Percentiles rank a stretch among this genome's conserved stretches.
These are phyloP conservation scores for Lumnitzera racemosa DNA, from an alignment of 345 rosid species.

Conservation along the genomic window DNA sequence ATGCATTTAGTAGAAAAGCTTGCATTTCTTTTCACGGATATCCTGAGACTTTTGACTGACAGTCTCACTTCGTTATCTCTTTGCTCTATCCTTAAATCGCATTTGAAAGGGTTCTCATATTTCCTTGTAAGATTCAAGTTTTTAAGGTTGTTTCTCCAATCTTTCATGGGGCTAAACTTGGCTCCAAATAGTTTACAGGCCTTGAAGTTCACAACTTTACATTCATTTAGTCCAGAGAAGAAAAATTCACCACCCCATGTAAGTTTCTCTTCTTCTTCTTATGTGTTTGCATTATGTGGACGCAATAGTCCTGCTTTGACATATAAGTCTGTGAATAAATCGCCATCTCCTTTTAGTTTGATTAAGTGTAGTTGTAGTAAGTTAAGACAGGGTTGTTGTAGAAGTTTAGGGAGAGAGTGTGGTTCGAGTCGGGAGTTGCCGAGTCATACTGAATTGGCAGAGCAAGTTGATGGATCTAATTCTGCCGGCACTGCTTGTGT, in stretches of 20 bases:
- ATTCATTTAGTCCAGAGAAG: slow-evolving; percentile 1
- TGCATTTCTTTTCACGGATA: slow-evolving; percentile 5
- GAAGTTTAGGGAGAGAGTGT: slow-evolving; percentile 9
- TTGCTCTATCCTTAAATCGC: neutral
- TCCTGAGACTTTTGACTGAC: slow-evolving; percentile 11
- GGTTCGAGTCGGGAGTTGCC: slow-evolving; percentile 11
- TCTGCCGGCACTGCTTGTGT: slow-evolving; percentile 6
- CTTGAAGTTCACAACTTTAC: slow-evolving; percentile 9
- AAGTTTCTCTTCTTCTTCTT: neutral
- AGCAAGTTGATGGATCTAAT: neutral
- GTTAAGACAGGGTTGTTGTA: slow-evolving; percentile 11
- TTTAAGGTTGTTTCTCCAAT: neutral
- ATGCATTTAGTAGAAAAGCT: too few species aligned
- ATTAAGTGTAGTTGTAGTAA: neutral
- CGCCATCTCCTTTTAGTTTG: slow-evolving; percentile 12
- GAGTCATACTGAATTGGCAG: neutral
- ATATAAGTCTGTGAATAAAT: neutral
- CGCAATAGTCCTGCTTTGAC: slow-evolving; percentile 3
- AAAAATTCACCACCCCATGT: too few species aligned
- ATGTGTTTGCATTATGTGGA: slow-evolving; percentile 3
- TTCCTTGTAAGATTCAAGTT: neutral
- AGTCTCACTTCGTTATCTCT: neutral
- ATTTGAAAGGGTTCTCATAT: slow-evolving; percentile 1
- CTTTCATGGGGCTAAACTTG: slow-evolving; percentile 22
- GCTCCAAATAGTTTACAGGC: slow-evolving; percentile 17